Conservation (phyloP, 2,329 filamentous ascomycete species). For the Aureobasidium lini region DNA sequence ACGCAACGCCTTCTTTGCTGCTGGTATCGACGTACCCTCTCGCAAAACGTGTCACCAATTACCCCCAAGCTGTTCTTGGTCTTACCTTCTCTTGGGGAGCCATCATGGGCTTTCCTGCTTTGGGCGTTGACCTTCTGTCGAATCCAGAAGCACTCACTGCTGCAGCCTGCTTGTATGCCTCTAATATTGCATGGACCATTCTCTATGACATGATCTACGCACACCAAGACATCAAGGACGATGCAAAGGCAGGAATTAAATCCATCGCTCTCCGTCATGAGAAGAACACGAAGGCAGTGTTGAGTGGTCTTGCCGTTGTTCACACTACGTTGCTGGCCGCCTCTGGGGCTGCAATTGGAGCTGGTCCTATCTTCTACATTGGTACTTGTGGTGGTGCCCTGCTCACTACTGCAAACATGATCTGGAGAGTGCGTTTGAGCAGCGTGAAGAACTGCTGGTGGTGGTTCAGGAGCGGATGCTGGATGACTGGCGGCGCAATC, state of each 20-base stretch:
- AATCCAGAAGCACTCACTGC: conserved; percentile 56
- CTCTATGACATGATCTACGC: conserved; percentile 92
- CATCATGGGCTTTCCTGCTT: conserved; percentile 77
- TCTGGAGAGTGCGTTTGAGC: conserved; percentile 50
- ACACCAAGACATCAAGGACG: conserved; percentile 84
- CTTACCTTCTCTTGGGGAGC: conserved; percentile 86
- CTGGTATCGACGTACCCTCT: conserved; percentile 72
- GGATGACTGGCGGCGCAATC: conserved; percentile 54
- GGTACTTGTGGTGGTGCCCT: conserved; percentile 52
- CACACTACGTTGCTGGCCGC: conserved; percentile 64
- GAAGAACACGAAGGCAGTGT: conserved; percentile 65
- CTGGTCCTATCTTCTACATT: conserved; percentile 52
- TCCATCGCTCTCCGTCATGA: conserved; percentile 77
- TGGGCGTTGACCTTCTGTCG: conserved; percentile 67
- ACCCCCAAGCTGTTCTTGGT: conserved; percentile 76
- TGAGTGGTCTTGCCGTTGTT: conserved; percentile 60
- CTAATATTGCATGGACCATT: conserved; percentile 78
- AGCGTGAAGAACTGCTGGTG: conserved; percentile 54
- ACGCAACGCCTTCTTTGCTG: conserved; percentile 66
- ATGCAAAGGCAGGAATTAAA: conserved; percentile 80
- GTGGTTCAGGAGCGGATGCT: conserved; percentile 57
- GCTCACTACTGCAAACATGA: conserved; percentile 50
- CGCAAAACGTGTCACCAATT: conserved; percentile 79
- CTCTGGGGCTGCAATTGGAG: conserved; percentile 56
- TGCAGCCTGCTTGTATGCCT: conserved; percentile 63